A percentile compares a stretch with the other conserved stretches of the same genome.
phyloP scores from a whole-genome alignment of 2,329 filamentous ascomycete genomes.

The Diaporthe capsici region DNA sequence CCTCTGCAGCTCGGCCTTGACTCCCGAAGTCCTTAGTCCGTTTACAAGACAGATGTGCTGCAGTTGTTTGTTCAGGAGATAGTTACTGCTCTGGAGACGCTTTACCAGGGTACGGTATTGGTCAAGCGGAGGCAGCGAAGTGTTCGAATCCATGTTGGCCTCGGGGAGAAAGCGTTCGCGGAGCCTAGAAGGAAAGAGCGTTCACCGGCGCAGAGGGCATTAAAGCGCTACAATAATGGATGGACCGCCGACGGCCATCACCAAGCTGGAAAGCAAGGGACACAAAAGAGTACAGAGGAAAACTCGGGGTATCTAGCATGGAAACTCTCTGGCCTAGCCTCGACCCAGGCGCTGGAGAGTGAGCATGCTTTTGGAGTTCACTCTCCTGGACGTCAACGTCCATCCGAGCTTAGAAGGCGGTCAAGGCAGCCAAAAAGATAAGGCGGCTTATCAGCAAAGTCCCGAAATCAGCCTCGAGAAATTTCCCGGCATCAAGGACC shows the following conservation, averaged over 20 bases:
- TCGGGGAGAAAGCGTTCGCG: slow-evolving; percentile 12
- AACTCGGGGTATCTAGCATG: neutral
- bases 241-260: slow-evolving; percentile 27
- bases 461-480: slow-evolving; percentile 4
- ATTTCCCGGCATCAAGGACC: slow-evolving; percentile 26
- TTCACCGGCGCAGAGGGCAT: slow-evolving; percentile 30
- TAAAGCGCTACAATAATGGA: slow-evolving; percentile 19
- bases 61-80: slow-evolving; percentile 74
- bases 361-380: neutral
- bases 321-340: slow-evolving; percentile 3
- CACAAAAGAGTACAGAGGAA: neutral
- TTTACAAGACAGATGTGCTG: slow-evolving; percentile 83
- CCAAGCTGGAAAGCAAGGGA: neutral
- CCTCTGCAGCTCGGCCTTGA: slow-evolving; percentile 85
- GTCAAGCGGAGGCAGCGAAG: slow-evolving; percentile 47
- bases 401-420: slow-evolving; percentile 25
- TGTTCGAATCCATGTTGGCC: slow-evolving; percentile 42
- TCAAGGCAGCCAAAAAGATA: slow-evolving; percentile 32
- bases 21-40: slow-evolving; percentile 82
- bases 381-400: slow-evolving; percentile 11
- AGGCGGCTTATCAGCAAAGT: slow-evolving; percentile 17
- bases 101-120: slow-evolving; percentile 63
- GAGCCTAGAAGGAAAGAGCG: slow-evolving; percentile 25
- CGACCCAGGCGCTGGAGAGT: neutral
- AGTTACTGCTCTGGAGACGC: slow-evolving; percentile 51